Evolutionary conservation across 2,329 filamentous ascomycete species (phyloP).

Genomic region (Scedosporium aurantiacum): DNA sequence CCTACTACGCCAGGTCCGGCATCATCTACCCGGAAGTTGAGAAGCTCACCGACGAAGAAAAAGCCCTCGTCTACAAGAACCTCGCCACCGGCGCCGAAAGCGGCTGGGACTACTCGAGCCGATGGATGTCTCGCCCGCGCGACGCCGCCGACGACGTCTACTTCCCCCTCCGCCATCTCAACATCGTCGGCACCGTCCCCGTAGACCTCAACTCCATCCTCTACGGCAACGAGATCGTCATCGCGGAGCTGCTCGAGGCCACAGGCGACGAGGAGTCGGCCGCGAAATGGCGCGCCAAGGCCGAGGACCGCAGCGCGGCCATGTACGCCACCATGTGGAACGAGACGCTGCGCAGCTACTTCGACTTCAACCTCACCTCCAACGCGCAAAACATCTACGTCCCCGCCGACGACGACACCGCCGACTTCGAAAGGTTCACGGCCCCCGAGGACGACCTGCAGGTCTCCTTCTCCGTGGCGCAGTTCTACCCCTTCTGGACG

Average conservation of each 20-base stretch:
- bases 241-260: constrained; percentile 41
- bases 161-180: constrained; percentile 55
- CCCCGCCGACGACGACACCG: constrained; percentile 32
- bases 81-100: constrained; percentile 55
- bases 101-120: constrained; percentile 52
- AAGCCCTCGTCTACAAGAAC: constrained; percentile 45
- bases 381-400: constrained; percentile 43
- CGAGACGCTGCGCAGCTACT: constrained; percentile 49
- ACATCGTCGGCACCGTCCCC: constrained; percentile 45
- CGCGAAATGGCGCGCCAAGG: constrained; percentile 35
- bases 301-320: constrained; percentile 43
- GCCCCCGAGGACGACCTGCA: constrained; percentile 42
- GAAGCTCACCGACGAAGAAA: constrained; percentile 40
- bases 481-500: constrained; percentile 61
- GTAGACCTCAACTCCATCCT: constrained; percentile 60
- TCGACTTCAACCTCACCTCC: constrained; percentile 58
- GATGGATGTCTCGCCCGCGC: constrained; percentile 45
- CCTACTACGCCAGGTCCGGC: constrained; percentile 48
- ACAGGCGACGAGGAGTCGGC: constrained; percentile 40
- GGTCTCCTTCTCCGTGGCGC: constrained; percentile 44
- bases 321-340: constrained; percentile 58
- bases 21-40: constrained; percentile 43
- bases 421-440: constrained; percentile 17
- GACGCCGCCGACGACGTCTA: constrained; percentile 50
- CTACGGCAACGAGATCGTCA: constrained; percentile 52